phyloP scores from a whole-genome alignment of 345 rosid genomes.

The Punica granatum region DNA sequence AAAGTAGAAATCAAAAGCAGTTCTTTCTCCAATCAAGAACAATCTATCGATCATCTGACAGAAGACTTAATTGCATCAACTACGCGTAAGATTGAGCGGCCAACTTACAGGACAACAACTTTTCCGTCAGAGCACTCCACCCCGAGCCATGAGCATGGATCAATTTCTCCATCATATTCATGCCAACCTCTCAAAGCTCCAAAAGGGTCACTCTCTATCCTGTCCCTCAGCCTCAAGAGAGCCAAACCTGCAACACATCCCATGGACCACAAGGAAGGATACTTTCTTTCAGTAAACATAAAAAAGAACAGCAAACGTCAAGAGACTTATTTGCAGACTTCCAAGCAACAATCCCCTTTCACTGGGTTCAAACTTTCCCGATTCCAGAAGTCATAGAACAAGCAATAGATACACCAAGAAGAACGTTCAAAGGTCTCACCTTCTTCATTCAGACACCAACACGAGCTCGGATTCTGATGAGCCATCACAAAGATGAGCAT shows the following conservation, averaged over 20 bases:
- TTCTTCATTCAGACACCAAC: slow-evolving; percentile 48
- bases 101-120: slow-evolving; percentile 41
- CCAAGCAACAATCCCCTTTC: background rate
- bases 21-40: background rate
- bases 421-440: slow-evolving; percentile 33
- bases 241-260: slow-evolving; percentile 32
- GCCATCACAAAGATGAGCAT: slow-evolving; percentile 15
- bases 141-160: slow-evolving; percentile 49
- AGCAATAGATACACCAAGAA: no score
- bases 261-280: slow-evolving; percentile 1
- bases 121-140: slow-evolving; percentile 37
- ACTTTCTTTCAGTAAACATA: slow-evolving; percentile 8
- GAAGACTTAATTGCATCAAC: background rate
- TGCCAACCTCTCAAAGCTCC: slow-evolving; percentile 40
- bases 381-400: background rate
- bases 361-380: background rate
- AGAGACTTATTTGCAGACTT: background rate
- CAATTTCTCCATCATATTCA: slow-evolving; percentile 21
- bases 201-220: slow-evolving; percentile 37
- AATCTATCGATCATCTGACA: background rate
- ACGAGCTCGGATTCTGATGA: slow-evolving; percentile 20
- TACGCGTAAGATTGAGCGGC: background rate
- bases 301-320: background rate
- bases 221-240: slow-evolving; percentile 29
- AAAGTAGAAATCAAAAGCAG: background rate